phyloP scores from a whole-genome alignment of 805 yeast genomes.

The Wickerhamiella nectarea region DNA sequence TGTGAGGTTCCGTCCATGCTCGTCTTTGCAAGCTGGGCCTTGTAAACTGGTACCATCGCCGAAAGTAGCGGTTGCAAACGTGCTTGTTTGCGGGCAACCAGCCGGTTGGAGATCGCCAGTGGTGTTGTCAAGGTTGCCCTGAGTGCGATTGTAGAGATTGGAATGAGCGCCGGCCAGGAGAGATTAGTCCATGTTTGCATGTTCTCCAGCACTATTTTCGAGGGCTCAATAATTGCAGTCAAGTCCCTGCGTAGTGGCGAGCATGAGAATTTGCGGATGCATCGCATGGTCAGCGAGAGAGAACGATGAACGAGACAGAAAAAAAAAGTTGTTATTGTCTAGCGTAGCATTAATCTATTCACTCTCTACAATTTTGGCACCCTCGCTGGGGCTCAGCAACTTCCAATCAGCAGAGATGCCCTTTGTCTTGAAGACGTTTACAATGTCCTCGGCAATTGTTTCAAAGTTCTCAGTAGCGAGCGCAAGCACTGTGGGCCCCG shows the following conservation, averaged over 20 bases:
- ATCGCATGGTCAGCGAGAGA: neutral
- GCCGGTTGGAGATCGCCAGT: conserved; percentile 58
- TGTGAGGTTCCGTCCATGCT: conserved; percentile 24
- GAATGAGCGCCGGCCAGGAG: conserved; percentile 78
- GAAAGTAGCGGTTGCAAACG: conserved; percentile 54
- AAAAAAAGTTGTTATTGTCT: neutral
- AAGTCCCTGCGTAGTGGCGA: conserved; percentile 1
- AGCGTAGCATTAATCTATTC: neutral
- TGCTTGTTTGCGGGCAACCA: conserved; percentile 55
- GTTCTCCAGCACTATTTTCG: conserved; percentile 14
- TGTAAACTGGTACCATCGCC: conserved; percentile 64
- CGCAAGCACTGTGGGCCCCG: conserved; percentile 94
- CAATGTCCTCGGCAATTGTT: conserved; percentile 62
- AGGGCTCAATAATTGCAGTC: conserved; percentile 15
- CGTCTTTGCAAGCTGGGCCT: conserved; percentile 36
- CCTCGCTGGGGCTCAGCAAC: conserved; percentile 70
- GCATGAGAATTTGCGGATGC: neutral
- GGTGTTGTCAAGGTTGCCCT: conserved; percentile 64
- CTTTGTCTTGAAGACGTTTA: conserved; percentile 51
- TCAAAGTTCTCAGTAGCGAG: conserved; percentile 85
- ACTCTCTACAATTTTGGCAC: conserved; percentile 29
- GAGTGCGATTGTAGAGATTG: conserved; percentile 51
- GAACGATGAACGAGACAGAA: no score
- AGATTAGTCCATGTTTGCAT: conserved; percentile 31
- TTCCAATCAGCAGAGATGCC: conserved; percentile 67